Conservation (phyloP, 2,329 filamentous ascomycete genomes). For the Exophiala bonariae region DNA sequence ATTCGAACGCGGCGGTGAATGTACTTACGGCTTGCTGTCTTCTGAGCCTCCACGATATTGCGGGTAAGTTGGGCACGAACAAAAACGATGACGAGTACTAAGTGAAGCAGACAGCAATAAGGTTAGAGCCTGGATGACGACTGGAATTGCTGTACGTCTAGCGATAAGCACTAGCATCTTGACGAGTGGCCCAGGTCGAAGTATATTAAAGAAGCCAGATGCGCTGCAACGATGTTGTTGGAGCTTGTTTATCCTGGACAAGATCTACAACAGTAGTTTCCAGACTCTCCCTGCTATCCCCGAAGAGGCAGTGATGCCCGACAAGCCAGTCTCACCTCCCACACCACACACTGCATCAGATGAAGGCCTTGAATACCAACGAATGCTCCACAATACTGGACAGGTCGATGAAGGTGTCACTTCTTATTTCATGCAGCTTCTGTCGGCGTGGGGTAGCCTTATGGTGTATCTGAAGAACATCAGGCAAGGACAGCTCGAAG, state of each 20-base stretch:
- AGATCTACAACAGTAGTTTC: slow-evolving; percentile 23
- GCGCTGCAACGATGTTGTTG: slow-evolving; percentile 18
- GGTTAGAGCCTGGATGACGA: slow-evolving; percentile 20
- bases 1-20: slow-evolving; percentile 8
- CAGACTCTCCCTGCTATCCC: slow-evolving; percentile 13
- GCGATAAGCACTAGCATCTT: slow-evolving; percentile 14
- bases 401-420: slow-evolving; percentile 19
- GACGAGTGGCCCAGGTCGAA: slow-evolving; percentile 1
- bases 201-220: slow-evolving; percentile 4
- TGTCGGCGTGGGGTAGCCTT: slow-evolving; percentile 22
- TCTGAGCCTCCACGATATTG: slow-evolving; percentile 21
- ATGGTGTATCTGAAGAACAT: slow-evolving; percentile 22
- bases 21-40: slow-evolving; percentile 22
- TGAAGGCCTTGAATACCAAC: not conserved
- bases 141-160: slow-evolving; percentile 19
- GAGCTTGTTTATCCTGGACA: slow-evolving; percentile 24
- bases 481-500: slow-evolving; percentile 17
- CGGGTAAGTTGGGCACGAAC: slow-evolving; percentile 7
- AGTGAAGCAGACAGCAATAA: slow-evolving; percentile 15
- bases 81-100: not conserved
- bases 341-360: not conserved
- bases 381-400: not conserved
- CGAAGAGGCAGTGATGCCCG: slow-evolving; percentile 15
- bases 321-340: slow-evolving; percentile 8
- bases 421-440: slow-evolving; percentile 17